phyloP scores from a whole-genome alignment of 495 filamentous ascomycete genomes.

The Hypoxylon rickii region DNA sequence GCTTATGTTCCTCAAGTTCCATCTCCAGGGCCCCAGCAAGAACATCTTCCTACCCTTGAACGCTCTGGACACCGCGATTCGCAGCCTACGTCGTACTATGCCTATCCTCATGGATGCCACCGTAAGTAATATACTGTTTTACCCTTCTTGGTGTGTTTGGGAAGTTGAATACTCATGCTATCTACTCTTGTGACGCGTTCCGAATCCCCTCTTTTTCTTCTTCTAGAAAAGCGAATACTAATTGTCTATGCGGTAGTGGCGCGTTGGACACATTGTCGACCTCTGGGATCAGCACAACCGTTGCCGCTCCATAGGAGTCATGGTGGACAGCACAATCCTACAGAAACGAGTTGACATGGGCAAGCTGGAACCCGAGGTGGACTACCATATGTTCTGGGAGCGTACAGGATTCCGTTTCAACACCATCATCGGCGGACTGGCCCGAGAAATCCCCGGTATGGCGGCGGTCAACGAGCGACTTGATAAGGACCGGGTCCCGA shows the following conservation, averaged over 20 bases:
- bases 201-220: too few species aligned
- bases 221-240: too few species aligned
- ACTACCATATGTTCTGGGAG: neutral
- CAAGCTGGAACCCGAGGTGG: neutral
- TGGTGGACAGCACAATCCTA: neutral
- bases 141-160: too few species aligned
- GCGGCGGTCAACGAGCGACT: neutral
- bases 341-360: neutral
- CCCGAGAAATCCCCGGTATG: slow-evolving; percentile 4
- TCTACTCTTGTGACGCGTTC: too few species aligned
- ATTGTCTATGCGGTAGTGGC: too few species aligned
- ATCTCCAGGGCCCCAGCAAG: slow-evolving; percentile 3
- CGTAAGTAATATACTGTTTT: too few species aligned
- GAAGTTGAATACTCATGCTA: too few species aligned
- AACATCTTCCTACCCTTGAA: neutral
- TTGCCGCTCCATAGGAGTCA: neutral
- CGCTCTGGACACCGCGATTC: neutral
- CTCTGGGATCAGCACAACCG: neutral
- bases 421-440: neutral
- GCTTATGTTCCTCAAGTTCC: slow-evolving; percentile 8
- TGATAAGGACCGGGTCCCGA: neutral
- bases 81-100: neutral
- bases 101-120: neutral
- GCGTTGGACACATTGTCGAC: neutral
- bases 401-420: neutral